Base-by-base conservation (phyloP, 2,329 filamentous ascomycete genomes). In the Fusarium fracticaudum region DNA sequence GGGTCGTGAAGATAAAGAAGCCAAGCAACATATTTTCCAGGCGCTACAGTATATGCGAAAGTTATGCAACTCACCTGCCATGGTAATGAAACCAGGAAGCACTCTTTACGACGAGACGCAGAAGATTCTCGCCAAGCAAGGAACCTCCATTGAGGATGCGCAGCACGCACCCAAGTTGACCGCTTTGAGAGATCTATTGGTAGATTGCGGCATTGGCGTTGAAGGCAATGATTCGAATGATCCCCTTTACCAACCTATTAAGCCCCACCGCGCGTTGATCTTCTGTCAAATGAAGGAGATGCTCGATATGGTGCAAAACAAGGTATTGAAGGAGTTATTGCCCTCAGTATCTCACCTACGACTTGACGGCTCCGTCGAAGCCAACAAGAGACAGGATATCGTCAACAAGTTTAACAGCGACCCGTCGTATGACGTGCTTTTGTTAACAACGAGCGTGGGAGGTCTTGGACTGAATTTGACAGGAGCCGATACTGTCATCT, bases 201-300 rank as follows among this genome's bases (percentile, higher is more conserved):
- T 98, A n/a, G 97, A 99, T 84, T 99, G 96, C 79, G 97, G 97
- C 65, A 99, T 99, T 78, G 96, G 96, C 38, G 89, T 93, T 44
- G 91, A 95, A 71, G 89, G 90, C 22, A 85, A 85, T n/a, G 88
- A 90, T 59, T 83, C 85, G 3, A 89, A 86, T 60, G 89, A 91
- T 68, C 89, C 89, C 5, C 84, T 91, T 22, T 91, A 91, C 78
- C 89, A 94, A 81, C 97, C 95, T 45, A 97, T 99, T 81, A 98
- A 96, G 71, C 96, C 96, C 37, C 96, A 99, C 81, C 94, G 96
- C 50, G 97, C 96, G 1, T 90, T 99, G 35, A 93, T 99, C 76
- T 99, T 99, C 87, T 99, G 96, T 79, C 96, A 99, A 82, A 98
- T 99, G 94, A 99, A 99, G 84, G 96, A 99, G 83, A 99, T 99